Evolutionary conservation across 2,329 filamentous ascomycete species (phyloP), one percentile per base, ranked within the genome.

Genomic region (Stachybotrys chartarum): DNA sequence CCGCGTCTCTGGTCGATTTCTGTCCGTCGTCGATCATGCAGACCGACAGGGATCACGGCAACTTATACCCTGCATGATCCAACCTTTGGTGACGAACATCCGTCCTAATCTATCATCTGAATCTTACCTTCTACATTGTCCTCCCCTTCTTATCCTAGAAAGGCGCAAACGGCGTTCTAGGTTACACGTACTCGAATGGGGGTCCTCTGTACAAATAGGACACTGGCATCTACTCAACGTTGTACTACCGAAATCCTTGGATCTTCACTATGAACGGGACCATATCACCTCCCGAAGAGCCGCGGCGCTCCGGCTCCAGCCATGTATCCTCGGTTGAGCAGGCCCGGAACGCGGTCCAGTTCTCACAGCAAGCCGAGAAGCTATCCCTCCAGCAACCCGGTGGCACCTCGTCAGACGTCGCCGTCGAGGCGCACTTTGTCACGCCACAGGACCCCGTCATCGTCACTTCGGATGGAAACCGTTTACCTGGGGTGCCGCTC

Each of bases 401-500:
- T 12, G 59, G 64, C 44, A 60, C 57, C 46, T 68, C 62, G 56
- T 64, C 51, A 56, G 71, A 52, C 5, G 77, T 83, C 14, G 85
- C 86, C 1, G 73, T 85, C 51, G 77, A 86, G 64, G 86, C 87
- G 32, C 78, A 71, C n/a, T 84, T 80, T 58, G 72, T 86, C 35
- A 92, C 88, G 0, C 80, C 86, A 0, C 82, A 86, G 51, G 88
- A 92, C 66, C 82, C 87, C 0, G 82, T 91, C 16, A 82, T 92
- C 50, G 74, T 85, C 54, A 90, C 87, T 1, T 78, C 80, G 14
- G 81, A 87, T 65, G 87, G 87, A 32, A 78, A 80, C 50, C 76
- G 87, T 45, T 68, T 91, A 6, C 88, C 88, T 0, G 80, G 81
- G 1, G 84, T 91, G 1, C 87, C 88, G 1, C 66, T 90, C 5